phyloP scores from a whole-genome alignment of 768 basidiomycete genomes.

The Amanita phalloides region DNA sequence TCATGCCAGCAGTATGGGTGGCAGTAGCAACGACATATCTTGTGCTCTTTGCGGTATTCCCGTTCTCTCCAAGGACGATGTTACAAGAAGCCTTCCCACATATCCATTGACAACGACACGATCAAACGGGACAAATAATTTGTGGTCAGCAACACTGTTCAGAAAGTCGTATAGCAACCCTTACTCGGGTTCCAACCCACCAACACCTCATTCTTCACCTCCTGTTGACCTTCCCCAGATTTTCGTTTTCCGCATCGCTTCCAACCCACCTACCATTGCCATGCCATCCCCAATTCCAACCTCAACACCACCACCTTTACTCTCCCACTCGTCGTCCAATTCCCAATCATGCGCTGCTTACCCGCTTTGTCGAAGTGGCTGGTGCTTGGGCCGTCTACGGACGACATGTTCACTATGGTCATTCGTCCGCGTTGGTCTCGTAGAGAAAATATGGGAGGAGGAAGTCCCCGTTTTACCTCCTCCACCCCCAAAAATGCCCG shows the following conservation, averaged over 20 bases:
- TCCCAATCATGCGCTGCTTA: slow-evolving; percentile 42
- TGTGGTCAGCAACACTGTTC: slow-evolving; percentile 51
- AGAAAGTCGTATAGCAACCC: slow-evolving; percentile 27
- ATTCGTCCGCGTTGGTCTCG: slow-evolving; percentile 70
- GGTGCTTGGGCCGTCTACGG: slow-evolving; percentile 76
- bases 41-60: slow-evolving; percentile 75
- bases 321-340: slow-evolving; percentile 20
- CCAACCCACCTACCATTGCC: slow-evolving; percentile 15
- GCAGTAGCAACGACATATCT: slow-evolving; percentile 39
- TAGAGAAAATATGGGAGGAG: slow-evolving; percentile 88
- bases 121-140: slow-evolving; percentile 20
- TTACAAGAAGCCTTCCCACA: slow-evolving; percentile 15
- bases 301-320: slow-evolving; percentile 18
- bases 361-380: slow-evolving; percentile 76
- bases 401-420: slow-evolving; percentile 88
- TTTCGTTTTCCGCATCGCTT: slow-evolving; percentile 58
- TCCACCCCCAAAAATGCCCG: slow-evolving; percentile 17
- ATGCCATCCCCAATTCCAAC: slow-evolving; percentile 23
- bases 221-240: slow-evolving; percentile 36
- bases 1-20: slow-evolving; percentile 27
- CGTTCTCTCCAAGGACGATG: slow-evolving; percentile 31
- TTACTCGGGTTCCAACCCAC: slow-evolving; percentile 18
- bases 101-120: slow-evolving; percentile 22
- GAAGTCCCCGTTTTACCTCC: slow-evolving; percentile 34
- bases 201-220: slow-evolving; percentile 15